Percentiles rank a stretch among this genome's conserved stretches.
Evolutionary conservation across 2,329 filamentous ascomycete genomes (phyloP).

Genomic region (Hypocrella siamensis): DNA sequence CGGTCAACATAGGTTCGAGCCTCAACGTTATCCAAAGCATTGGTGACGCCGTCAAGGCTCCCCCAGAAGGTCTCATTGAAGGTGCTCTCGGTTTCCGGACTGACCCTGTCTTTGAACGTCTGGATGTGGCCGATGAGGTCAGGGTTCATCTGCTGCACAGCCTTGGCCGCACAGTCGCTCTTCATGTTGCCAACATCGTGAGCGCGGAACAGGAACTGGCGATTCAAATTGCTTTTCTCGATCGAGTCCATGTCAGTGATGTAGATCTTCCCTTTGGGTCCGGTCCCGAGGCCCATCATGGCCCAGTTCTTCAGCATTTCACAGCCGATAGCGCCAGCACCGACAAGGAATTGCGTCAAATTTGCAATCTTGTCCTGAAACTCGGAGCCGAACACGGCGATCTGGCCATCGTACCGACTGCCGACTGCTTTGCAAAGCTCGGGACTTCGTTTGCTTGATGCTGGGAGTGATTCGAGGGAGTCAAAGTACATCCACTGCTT

Average conservation of each 20-base stretch:
- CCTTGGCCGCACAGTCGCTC: slow-evolving; percentile 81
- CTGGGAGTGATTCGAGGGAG: slow-evolving; percentile 85
- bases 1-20: slow-evolving; percentile 92
- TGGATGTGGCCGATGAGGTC: slow-evolving; percentile 77
- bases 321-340: slow-evolving; percentile 91
- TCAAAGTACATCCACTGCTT: slow-evolving; percentile 96
- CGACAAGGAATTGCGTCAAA: slow-evolving; percentile 83
- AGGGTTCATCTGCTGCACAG: slow-evolving; percentile 92
- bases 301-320: slow-evolving; percentile 99
- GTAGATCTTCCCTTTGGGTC: slow-evolving; percentile 73
- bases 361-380: slow-evolving; percentile 91
- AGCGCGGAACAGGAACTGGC: slow-evolving; percentile 88
- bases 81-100: slow-evolving; percentile 78
- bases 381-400: slow-evolving; percentile 85
- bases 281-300: slow-evolving; percentile 88
- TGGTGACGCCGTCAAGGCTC: slow-evolving; percentile 77
- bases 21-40: slow-evolving; percentile 94
- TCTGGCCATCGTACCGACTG: slow-evolving; percentile 88
- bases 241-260: slow-evolving; percentile 98
- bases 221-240: slow-evolving; percentile 96
- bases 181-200: slow-evolving; percentile 93
- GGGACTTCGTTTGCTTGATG: slow-evolving; percentile 58
- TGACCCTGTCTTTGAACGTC: slow-evolving; percentile 77
- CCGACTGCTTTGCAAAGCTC: slow-evolving; percentile 76
- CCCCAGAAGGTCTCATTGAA: slow-evolving; percentile 94